Percentiles rank a stretch among this genome's conserved stretches.
Conservation (phyloP, 2,329 filamentous ascomycete genomes). For the Pseudocercospora fijiensis region DNA sequence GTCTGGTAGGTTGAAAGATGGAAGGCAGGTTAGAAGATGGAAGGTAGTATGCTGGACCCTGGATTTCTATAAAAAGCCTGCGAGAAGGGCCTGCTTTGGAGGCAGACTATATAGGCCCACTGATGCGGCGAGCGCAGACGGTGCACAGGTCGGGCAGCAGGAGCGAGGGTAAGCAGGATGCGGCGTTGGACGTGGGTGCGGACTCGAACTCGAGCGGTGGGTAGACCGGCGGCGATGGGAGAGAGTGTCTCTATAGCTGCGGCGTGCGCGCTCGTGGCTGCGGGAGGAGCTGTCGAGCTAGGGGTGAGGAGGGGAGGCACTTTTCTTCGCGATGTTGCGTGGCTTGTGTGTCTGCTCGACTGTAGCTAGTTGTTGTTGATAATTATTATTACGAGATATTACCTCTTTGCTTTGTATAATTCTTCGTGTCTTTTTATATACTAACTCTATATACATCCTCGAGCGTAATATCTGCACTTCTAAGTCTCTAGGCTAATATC, state of each 20-base stretch:
- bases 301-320: too few species aligned
- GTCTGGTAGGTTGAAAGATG: too few species aligned
- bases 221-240: constrained; percentile 2
- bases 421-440: too few species aligned
- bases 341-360: too few species aligned
- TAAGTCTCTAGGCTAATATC: too few species aligned
- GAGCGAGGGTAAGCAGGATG: constrained; percentile 19
- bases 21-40: neutral
- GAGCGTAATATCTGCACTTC: too few species aligned
- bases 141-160: constrained; percentile 8
- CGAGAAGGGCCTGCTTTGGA: neutral
- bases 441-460: too few species aligned
- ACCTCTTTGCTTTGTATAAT: too few species aligned
- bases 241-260: neutral
- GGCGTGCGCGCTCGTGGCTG: constrained; percentile 4
- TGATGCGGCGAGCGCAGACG: constrained; percentile 31
- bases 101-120: constrained; percentile 36
- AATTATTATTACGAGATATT: too few species aligned
- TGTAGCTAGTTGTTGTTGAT: too few species aligned
- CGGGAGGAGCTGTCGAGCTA: neutral
- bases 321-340: neutral
- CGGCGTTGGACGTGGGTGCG: constrained; percentile 17
- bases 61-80: neutral
- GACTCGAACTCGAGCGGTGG: neutral
- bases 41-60: neutral